Base-by-base conservation (phyloP, 208 protist species). In the Acanthamoeba lenticulata region DNA sequence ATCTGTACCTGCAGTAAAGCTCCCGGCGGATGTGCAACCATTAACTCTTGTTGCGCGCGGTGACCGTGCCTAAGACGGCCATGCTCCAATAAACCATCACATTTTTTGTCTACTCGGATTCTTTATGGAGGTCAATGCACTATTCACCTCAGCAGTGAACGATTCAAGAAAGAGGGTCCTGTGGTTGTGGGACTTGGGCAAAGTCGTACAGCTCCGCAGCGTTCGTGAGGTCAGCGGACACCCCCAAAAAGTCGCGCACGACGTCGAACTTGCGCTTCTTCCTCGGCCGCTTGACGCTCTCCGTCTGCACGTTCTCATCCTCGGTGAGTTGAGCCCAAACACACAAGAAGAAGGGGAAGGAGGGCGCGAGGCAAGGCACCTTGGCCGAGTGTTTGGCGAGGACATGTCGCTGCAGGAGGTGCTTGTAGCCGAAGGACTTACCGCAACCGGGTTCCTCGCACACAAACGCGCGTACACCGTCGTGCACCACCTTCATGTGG, bases 401-500 rank as follows among this genome's bases (percentile, higher is more conserved):
- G 7, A 2, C 67, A 29, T 90, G 83, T 7, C 83, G 44, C 47
- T 55, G 29, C 7, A 90, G 83, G 36, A 90, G 36, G 32, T 90
- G 83, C 29, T 90, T 90, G 52, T 90, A 65, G 52, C 34, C 83
- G 32, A 90, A 90, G 47, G 49, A 11, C 83, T 67, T 67, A 11
- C 83, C 83, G 38, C 83, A 90, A 11, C 83, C 83, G 17, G 44
- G 49, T 15, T 69, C 29, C 13, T 27, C 36, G 83, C 83, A 90
- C 34, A 67, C 38, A 36, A 67, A 65, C 27, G 83, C 7, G 17
- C 55, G 44, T 29, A 67, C 0, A 32, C 52, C 52, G 19, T 55
- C 83, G 55, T 90, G 83, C 47, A 65, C 83, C 19, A 38, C 52
- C 49, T 90, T 90, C 34, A 65, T 90, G 38, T 90, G 83, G 24